Percentiles rank a stretch among this genome's conserved stretches.
Evolutionary conservation across 2,329 filamentous ascomycete genomes (phyloP).

Genomic region (Magnaporthiopsis poae): DNA sequence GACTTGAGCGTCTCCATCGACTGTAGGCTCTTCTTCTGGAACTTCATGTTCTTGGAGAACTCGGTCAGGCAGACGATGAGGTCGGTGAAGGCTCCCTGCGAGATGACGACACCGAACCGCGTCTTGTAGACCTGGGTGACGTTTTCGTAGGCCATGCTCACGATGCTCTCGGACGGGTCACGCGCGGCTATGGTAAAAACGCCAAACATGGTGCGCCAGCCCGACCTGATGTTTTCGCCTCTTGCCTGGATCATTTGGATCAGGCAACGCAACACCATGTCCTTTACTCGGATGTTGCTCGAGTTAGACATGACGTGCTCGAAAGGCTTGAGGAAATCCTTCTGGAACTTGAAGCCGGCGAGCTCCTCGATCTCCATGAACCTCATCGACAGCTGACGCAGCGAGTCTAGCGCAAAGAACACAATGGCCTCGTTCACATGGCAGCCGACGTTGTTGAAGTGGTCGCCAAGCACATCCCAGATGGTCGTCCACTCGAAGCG

Average conservation of each 20-base stretch:
- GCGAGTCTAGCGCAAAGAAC: conserved; percentile 90
- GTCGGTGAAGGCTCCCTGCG: conserved; percentile 92
- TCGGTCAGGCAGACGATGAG: conserved; percentile 92
- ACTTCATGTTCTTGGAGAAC: conserved; percentile 96
- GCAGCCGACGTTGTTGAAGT: conserved; percentile 96
- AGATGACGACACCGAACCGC: conserved; percentile 89
- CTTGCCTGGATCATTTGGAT: conserved; percentile 98
- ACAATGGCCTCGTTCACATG: conserved; percentile 94
- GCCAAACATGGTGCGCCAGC: conserved; percentile 99
- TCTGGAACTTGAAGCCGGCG: conserved; percentile 98
- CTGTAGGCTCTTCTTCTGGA: conserved; percentile 96
- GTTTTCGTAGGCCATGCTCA: conserved; percentile 93
- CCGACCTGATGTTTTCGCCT: conserved; percentile 92
- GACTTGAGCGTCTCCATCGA: conserved; percentile 92
- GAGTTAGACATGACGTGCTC: conserved; percentile 95
- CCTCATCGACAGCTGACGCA: conserved; percentile 92
- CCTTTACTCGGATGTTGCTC: conserved; percentile 82
- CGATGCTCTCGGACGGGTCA: conserved; percentile 88
- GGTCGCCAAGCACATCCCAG: conserved; percentile 93
- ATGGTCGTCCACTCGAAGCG: conserved; percentile 97
- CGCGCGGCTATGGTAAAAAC: conserved; percentile 92
- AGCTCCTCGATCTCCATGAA: conserved; percentile 98
- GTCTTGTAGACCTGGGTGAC: conserved; percentile 92
- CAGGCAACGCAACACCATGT: conserved; percentile 89
- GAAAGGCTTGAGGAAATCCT: conserved; percentile 96